Percentiles rank a stretch among this genome's conserved stretches.
phyloP scores from a whole-genome alignment of 345 rosid genomes.

The Boechera stricta region DNA sequence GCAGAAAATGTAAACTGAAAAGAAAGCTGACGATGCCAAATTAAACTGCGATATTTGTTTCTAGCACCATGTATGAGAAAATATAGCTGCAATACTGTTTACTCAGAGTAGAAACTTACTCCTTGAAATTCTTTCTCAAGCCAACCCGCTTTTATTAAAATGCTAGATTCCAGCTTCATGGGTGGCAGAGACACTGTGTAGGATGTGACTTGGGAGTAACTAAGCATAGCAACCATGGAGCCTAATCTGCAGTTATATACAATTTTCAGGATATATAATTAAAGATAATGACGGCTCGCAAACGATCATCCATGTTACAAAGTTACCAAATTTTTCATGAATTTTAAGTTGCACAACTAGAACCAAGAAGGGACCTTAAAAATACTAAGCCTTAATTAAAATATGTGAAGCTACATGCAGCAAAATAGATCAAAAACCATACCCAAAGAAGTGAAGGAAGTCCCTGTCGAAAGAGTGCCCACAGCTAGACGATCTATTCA shows the following conservation, averaged over 20 bases:
- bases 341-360: constrained; percentile 4
- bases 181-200: constrained; percentile 78
- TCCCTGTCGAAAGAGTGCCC: constrained; percentile 85
- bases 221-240: constrained; percentile 86
- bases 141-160: constrained; percentile 57
- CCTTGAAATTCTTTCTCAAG: constrained; percentile 60
- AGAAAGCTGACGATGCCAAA: background rate
- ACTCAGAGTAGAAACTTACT: constrained; percentile 48
- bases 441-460: constrained; percentile 96
- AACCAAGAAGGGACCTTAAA: constrained; percentile 2
- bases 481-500: constrained; percentile 60
- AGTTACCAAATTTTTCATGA: background rate
- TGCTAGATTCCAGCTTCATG: constrained; percentile 64
- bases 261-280: constrained; percentile 7
- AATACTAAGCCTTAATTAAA: constrained; percentile 27
- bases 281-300: constrained; percentile 15
- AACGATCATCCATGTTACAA: background rate
- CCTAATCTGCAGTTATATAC: constrained; percentile 66
- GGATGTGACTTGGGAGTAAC: constrained; percentile 74
- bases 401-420: constrained; percentile 22
- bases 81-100: constrained; percentile 1
- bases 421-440: constrained; percentile 41
- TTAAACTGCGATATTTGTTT: background rate
- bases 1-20: background rate
- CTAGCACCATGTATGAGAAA: background rate